These are phyloP conservation scores for Delitschia confertaspora DNA, from an alignment of 495 filamentous ascomycete species.

Conservation along the genomic window DNA sequence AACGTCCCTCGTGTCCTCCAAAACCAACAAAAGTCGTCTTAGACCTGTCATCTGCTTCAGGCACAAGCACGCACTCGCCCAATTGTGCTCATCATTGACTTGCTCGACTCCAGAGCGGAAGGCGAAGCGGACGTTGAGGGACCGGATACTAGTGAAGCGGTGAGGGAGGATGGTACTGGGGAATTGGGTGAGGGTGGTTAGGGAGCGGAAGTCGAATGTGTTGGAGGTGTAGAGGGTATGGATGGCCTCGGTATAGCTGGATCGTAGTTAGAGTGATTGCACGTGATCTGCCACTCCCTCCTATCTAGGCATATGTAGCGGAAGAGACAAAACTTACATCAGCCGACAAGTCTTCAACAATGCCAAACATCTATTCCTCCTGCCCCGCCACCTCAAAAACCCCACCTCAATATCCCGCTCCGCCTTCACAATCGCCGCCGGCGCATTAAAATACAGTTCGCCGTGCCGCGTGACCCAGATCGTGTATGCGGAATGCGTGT, in stretches of 20 bases:
- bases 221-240: slow-evolving; percentile 16
- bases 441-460: slow-evolving; percentile 18
- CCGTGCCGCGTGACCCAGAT: no score
- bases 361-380: slow-evolving; percentile 16
- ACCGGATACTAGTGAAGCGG: slow-evolving; percentile 12
- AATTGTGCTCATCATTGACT: no score
- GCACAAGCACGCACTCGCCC: no score
- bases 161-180: slow-evolving; percentile 16
- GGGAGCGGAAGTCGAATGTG: slow-evolving; percentile 22
- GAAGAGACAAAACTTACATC: slow-evolving; percentile 6
- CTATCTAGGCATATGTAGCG: no score
- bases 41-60: no score
- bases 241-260: slow-evolving; percentile 23
- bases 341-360: slow-evolving; percentile 15
- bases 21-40: no score
- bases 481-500: no score
- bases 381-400: slow-evolving; percentile 20
- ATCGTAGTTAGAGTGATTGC: not conserved
- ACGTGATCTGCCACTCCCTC: no score
- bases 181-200: slow-evolving; percentile 21
- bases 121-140: slow-evolving; percentile 11
- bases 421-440: slow-evolving; percentile 6
- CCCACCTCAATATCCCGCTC: slow-evolving; percentile 8
- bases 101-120: no score
- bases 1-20: no score